These are phyloP conservation scores for Boletus calvinii DNA, from an alignment of 1,284 basidiomycete genomes.

Conservation along the genomic window DNA sequence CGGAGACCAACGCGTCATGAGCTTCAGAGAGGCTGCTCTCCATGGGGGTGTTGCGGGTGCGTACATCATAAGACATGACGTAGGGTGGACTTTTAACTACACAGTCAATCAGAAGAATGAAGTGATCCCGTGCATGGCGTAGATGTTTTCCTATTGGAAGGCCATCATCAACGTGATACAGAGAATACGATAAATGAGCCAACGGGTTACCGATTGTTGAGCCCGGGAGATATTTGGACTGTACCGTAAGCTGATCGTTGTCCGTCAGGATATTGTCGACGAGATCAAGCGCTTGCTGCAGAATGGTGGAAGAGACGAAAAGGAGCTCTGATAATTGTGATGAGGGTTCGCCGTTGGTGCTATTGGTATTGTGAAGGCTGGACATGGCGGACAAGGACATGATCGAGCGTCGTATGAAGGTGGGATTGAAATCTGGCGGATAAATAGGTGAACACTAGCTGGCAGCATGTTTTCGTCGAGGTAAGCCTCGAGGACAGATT, in stretches of 20 bases:
- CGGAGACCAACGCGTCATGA: slow-evolving; percentile 50
- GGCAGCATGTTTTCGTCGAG: slow-evolving; percentile 21
- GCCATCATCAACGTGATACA: slow-evolving; percentile 2
- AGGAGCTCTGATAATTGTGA: slow-evolving; percentile 51
- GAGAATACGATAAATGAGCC: not conserved
- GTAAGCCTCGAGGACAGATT: slow-evolving; percentile 26
- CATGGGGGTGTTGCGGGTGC: slow-evolving; percentile 78
- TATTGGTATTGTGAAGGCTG: slow-evolving; percentile 14
- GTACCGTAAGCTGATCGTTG: slow-evolving; percentile 65
- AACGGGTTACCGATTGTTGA: slow-evolving; percentile 69
- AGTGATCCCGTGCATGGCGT: slow-evolving; percentile 80
- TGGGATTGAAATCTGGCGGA: not conserved
- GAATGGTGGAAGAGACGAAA: slow-evolving; percentile 60
- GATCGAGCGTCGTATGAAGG: not conserved
- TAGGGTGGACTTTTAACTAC: slow-evolving; percentile 50
- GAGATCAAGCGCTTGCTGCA: slow-evolving; percentile 70
- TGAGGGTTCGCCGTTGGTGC: slow-evolving; percentile 15
- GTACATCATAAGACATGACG: slow-evolving; percentile 69
- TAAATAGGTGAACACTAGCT: slow-evolving; percentile 21
- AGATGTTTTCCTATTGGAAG: slow-evolving; percentile 67
- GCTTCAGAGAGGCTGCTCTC: slow-evolving; percentile 66
- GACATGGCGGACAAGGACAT: slow-evolving; percentile 25
- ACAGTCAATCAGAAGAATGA: slow-evolving; percentile 60
- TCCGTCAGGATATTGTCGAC: slow-evolving; percentile 60
- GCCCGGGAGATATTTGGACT: slow-evolving; percentile 71